phyloP scores from a whole-genome alignment of 352 stramenopile genomes.

The Globisporangium spinosum region DNA sequence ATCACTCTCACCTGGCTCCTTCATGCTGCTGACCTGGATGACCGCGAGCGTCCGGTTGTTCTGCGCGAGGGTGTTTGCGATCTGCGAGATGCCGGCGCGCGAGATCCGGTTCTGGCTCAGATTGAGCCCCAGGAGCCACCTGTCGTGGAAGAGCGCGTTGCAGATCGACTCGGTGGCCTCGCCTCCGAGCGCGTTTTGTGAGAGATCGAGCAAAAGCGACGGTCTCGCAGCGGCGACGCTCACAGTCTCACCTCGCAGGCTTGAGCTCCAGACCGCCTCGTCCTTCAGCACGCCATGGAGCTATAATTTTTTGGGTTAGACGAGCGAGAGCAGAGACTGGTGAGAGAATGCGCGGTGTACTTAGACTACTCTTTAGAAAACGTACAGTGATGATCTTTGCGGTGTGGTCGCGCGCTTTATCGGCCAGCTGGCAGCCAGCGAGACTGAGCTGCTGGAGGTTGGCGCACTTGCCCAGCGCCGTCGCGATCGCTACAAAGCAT shows the following conservation, averaged over 20 bases:
- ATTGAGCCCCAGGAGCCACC: conserved; percentile 58
- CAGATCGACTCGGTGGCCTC: conserved; percentile 32
- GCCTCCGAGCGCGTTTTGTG: conserved; percentile 43
- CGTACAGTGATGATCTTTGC: conserved; percentile 55
- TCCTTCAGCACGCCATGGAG: conserved; percentile 51
- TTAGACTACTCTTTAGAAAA: not conserved
- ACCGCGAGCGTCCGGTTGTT: conserved; percentile 49
- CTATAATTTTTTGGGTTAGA: conserved; percentile 17
- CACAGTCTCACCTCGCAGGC: conserved; percentile 32
- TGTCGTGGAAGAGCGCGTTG: conserved; percentile 59
- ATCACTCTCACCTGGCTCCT: conserved; percentile 5
- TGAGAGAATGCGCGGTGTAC: too few species aligned
- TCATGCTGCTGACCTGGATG: conserved; percentile 31
- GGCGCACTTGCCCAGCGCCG: conserved; percentile 36
- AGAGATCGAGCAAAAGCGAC: conserved; percentile 43
- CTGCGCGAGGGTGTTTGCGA: conserved; percentile 36
- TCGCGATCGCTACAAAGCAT: conserved; percentile 26
- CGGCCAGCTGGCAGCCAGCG: conserved; percentile 39
- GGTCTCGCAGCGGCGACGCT: conserved; percentile 9
- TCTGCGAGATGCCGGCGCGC: conserved; percentile 21
- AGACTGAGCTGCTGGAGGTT: conserved; percentile 43
- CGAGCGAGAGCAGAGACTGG: not conserved
- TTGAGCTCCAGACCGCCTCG: conserved; percentile 54
- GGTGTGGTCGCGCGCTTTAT: conserved; percentile 47
- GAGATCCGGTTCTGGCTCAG: conserved; percentile 42